phyloP scores from a whole-genome alignment of 164 flowering plant genomes.

The Piper longum region DNA sequence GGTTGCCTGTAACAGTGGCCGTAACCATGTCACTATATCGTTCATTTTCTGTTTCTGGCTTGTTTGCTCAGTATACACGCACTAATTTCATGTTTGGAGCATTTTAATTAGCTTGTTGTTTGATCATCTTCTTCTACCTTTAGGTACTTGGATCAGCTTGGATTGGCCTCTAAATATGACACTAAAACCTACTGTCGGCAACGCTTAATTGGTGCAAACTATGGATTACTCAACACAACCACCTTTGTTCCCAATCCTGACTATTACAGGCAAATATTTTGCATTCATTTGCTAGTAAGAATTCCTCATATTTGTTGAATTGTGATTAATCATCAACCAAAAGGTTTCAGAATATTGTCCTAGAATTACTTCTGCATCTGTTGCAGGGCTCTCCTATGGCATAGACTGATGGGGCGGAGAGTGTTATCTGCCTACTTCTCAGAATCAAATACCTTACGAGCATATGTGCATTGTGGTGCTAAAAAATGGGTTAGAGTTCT shows the following conservation, averaged over 20 bases:
- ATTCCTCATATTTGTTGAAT: background rate
- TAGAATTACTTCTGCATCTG: background rate
- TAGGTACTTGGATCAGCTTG: conserved; percentile 93
- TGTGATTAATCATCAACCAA: background rate
- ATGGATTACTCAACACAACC: conserved; percentile 66
- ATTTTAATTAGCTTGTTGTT: too few relatives aligned
- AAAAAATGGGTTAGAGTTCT: conserved; percentile 66
- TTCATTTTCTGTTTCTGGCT: conserved; percentile 89
- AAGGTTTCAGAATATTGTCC: background rate
- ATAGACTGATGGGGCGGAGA: conserved; percentile 66
- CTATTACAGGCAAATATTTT: conserved; percentile 52
- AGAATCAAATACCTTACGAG: conserved; percentile 47
- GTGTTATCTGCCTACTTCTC: conserved; percentile 47
- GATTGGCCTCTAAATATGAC: conserved; percentile 52
- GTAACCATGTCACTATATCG: conserved; percentile 55
- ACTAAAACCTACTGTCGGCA: conserved; percentile 83
- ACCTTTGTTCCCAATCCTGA: conserved; percentile 76
- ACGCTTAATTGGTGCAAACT: conserved; percentile 73
- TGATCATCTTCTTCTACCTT: conserved; percentile 1
- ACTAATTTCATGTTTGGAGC: background rate
- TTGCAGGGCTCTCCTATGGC: conserved; percentile 92
- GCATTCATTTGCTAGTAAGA: background rate
- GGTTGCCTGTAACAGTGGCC: conserved; percentile 95
- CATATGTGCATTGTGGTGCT: conserved; percentile 79
- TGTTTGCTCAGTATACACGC: conserved; percentile 35